These are phyloP conservation scores for Yamadazyma endophytica DNA, from an alignment of 805 yeast species.

Conservation along the genomic window DNA sequence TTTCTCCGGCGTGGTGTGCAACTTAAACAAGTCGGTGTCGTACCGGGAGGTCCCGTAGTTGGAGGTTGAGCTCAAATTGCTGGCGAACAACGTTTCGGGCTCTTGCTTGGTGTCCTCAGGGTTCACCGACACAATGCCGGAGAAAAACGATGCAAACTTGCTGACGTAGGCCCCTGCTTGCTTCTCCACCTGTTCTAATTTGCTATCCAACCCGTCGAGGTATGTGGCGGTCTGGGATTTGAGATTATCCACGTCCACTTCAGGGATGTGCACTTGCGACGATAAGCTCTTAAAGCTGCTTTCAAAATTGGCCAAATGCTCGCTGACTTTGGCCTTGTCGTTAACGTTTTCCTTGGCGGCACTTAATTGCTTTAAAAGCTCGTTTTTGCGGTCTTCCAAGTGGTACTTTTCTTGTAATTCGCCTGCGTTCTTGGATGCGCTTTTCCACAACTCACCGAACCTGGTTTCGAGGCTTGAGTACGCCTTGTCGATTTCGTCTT, in stretches of 20 bases:
- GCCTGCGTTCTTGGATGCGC: constrained; percentile 28
- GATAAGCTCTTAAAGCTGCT: constrained; percentile 22
- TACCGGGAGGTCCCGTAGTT: constrained; percentile 36
- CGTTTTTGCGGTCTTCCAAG: constrained; percentile 24
- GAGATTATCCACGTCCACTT: constrained; percentile 17
- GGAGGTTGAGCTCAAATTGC: constrained; percentile 13
- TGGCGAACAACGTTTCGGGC: constrained; percentile 17
- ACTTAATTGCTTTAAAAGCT: constrained; percentile 24
- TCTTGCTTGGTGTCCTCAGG: constrained; percentile 10
- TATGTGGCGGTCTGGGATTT: constrained; percentile 46
- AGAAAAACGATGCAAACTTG: constrained; percentile 55
- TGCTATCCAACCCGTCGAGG: constrained; percentile 65
- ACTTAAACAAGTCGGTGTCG: constrained; percentile 35
- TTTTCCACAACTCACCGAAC: constrained; percentile 29
- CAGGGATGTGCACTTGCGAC: constrained; percentile 13
- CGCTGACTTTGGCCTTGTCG: constrained; percentile 17
- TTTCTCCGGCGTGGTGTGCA: constrained; percentile 29
- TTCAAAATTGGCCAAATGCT: constrained; percentile 23
- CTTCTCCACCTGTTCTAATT: constrained; percentile 69
- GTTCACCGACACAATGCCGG: constrained; percentile 28
- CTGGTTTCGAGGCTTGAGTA: constrained; percentile 42
- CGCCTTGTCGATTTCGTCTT: constrained; percentile 49
- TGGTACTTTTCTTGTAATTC: constrained; percentile 25
- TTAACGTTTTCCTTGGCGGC: constrained; percentile 21
- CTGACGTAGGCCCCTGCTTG: constrained; percentile 58